These are phyloP conservation scores for Colletotrichum ledebouriae DNA, from an alignment of 2,329 filamentous ascomycete genomes.

Conservation along the genomic window DNA sequence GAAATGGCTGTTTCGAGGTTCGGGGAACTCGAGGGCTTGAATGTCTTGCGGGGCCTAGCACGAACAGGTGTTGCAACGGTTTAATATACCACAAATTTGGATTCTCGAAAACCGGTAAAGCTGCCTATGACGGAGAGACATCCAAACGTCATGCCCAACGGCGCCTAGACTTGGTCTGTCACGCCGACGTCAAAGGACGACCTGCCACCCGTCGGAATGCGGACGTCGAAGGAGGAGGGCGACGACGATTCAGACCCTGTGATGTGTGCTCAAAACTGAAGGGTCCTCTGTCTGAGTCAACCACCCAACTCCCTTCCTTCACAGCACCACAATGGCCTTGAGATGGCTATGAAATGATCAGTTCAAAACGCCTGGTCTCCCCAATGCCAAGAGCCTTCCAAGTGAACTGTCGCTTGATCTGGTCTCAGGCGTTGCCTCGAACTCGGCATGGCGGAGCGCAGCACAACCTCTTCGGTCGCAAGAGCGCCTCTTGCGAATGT, in stretches of 20 bases:
- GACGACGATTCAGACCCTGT: conserved; percentile 33
- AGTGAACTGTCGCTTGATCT: conserved; percentile 8
- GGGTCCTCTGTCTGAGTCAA: conserved; percentile 31
- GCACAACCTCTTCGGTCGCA: conserved; percentile 5
- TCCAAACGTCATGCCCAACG: conserved; percentile 34
- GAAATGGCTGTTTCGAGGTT: conserved; percentile 5
- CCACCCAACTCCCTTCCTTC: conserved; percentile 30
- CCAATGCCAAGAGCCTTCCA: conserved; percentile 10
- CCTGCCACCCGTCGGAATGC: conserved; percentile 38
- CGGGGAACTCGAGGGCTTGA: not conserved
- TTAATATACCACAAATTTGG: conserved; percentile 14
- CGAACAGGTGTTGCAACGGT: conserved; percentile 21
- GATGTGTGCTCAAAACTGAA: conserved; percentile 14
- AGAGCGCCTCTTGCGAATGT: not conserved
- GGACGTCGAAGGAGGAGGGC: conserved; percentile 1
- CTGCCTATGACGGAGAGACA: conserved; percentile 28
- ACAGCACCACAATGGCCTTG: conserved; percentile 16
- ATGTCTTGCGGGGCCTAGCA: conserved; percentile 16
- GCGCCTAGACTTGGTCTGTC: conserved; percentile 9
- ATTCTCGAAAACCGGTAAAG: not conserved
- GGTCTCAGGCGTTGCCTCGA: conserved; percentile 7
- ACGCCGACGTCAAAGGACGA: conserved; percentile 23
- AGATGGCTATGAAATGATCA: not conserved
- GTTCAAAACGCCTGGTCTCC: conserved; percentile 11
- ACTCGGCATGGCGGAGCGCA: not conserved